phyloP scores from a whole-genome alignment of 306 rosid genomes.

The Cucumis hystrix region DNA sequence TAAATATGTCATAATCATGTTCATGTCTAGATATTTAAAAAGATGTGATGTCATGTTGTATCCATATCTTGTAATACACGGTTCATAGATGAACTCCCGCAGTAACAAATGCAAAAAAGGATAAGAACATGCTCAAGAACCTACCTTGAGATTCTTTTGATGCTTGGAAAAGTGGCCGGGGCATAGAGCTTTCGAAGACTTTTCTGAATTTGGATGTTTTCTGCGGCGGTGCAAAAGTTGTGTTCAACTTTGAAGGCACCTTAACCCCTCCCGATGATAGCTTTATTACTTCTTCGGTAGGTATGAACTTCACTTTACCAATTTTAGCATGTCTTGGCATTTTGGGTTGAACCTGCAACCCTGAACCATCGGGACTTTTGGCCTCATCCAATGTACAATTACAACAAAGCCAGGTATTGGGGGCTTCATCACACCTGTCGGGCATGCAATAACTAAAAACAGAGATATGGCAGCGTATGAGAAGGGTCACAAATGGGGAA shows the following conservation, averaged over 20 bases:
- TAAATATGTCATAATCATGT: not conserved
- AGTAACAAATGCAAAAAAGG: not conserved
- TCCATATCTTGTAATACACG: not conserved
- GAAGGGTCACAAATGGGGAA: not conserved
- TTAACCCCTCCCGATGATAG: conserved; percentile 18
- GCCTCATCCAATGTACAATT: conserved; percentile 16
- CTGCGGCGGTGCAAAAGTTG: not conserved
- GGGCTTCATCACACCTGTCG: not conserved
- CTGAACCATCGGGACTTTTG: conserved; percentile 7
- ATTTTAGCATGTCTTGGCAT: conserved; percentile 12
- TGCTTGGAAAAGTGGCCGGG: conserved; percentile 16
- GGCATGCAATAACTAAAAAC: conserved; percentile 57
- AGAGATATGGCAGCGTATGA: conserved; percentile 6
- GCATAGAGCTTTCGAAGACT: not conserved
- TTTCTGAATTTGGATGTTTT: not conserved
- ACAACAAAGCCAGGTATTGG: conserved; percentile 45
- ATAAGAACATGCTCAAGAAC: conserved; percentile 12
- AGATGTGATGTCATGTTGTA: not conserved
- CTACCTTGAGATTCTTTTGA: conserved; percentile 28
- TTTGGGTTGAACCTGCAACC: conserved; percentile 14
- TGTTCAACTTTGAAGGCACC: conserved; percentile 13
- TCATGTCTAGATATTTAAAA: not conserved
- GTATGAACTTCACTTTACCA: conserved; percentile 48
- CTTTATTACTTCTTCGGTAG: conserved; percentile 44
- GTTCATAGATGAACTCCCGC: not conserved